These are phyloP conservation scores for Rutstroemia sp. DNA, from an alignment of 2,329 filamentous ascomycete genomes.

Conservation along the genomic window DNA sequence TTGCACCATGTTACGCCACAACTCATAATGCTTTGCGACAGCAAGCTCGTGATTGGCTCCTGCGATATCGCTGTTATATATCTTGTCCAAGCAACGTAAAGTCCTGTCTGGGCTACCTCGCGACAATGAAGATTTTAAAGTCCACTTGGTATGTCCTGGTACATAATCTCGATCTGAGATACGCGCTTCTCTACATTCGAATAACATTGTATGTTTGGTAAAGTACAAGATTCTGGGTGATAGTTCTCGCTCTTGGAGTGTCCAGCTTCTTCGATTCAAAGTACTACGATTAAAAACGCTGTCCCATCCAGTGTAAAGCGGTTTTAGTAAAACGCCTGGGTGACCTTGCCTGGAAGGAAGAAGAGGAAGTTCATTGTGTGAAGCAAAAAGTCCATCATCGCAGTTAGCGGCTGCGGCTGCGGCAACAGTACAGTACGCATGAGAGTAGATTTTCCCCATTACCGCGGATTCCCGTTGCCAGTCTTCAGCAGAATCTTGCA, in stretches of 20 bases:
- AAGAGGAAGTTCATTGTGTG: neutral
- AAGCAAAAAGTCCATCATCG: conserved; percentile 2
- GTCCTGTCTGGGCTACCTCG: neutral
- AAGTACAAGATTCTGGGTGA: conserved; percentile 12
- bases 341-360: neutral
- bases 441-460: conserved; percentile 16
- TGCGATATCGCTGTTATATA: neutral
- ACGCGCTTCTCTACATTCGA: conserved; percentile 5
- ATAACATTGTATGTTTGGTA: conserved; percentile 13
- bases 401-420: conserved; percentile 7
- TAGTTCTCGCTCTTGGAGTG: conserved; percentile 12
- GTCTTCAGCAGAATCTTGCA: conserved; percentile 11
- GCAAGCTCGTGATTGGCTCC: neutral
- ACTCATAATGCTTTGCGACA: neutral
- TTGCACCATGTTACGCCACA: conserved; percentile 9
- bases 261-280: conserved; percentile 17
- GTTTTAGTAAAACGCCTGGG: neutral
- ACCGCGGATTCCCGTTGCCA: conserved; percentile 14
- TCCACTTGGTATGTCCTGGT: neutral
- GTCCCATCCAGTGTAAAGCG: neutral
- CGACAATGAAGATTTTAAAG: neutral
- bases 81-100: conserved; percentile 6
- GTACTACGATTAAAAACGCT: neutral
- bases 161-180: neutral
- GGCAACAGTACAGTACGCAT: conserved; percentile 11